A percentile compares a stretch with the other conserved stretches of the same genome.
phyloP scores from a whole-genome alignment of 495 filamentous ascomycete genomes.

The Mycothermus thermophilus region DNA sequence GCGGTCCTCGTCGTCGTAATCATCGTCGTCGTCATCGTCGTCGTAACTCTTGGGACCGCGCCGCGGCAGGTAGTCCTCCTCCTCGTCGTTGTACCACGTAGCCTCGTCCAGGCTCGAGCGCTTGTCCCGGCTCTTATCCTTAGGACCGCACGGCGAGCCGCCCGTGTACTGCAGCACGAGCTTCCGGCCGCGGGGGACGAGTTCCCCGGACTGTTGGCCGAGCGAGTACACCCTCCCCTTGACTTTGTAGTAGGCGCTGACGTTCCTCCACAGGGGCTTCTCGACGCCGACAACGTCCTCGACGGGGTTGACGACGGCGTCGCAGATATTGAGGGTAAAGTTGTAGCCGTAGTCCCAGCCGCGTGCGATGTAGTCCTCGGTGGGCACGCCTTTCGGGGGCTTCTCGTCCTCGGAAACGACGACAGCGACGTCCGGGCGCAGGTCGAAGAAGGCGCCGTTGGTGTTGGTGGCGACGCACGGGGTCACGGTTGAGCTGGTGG shows the following conservation, averaged over 20 bases:
- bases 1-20: constrained; percentile 8
- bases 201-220: constrained; percentile 54
- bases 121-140: constrained; percentile 13
- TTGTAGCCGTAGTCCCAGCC: constrained; percentile 81
- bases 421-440: constrained; percentile 56
- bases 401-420: constrained; percentile 41
- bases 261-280: constrained; percentile 52
- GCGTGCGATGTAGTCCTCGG: constrained; percentile 65
- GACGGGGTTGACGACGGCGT: constrained; percentile 63
- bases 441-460: constrained; percentile 76
- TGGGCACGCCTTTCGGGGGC: constrained; percentile 36
- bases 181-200: constrained; percentile 74
- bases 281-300: constrained; percentile 58
- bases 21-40: constrained; percentile 9
- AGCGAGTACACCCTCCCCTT: constrained; percentile 68
- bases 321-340: constrained; percentile 93
- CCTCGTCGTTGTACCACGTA: constrained; percentile 24
- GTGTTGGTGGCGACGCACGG: constrained; percentile 72
- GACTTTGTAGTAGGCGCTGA: constrained; percentile 78
- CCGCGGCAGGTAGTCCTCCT: constrained; percentile 23
- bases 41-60: constrained; percentile 9
- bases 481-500: constrained; percentile 24
- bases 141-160: constrained; percentile 62
- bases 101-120: constrained; percentile 20
- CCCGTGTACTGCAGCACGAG: constrained; percentile 83